These are phyloP conservation scores for Phytopythium ostracodes DNA, from an alignment of 352 stramenopile genomes.

Conservation along the genomic window DNA sequence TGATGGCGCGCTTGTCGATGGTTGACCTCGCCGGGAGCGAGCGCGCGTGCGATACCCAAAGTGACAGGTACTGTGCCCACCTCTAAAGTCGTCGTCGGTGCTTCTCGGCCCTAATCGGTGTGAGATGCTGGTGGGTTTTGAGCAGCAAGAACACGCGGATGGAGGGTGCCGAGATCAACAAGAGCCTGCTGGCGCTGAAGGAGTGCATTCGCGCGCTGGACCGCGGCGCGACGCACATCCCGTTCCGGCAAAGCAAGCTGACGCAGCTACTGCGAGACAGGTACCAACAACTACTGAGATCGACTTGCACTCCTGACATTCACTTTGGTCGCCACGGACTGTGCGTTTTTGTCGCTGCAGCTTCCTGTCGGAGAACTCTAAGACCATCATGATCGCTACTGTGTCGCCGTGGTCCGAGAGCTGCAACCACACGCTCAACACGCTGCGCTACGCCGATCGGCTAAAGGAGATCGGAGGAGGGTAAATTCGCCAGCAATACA, in stretches of 20 bases:
- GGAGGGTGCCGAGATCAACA: slow-evolving; percentile 98
- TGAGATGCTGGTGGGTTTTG: neutral
- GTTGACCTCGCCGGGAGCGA: slow-evolving; percentile 95
- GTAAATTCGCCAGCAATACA: slow-evolving; percentile 1
- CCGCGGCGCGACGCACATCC: slow-evolving; percentile 82
- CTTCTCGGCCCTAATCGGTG: neutral
- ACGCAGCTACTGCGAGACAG: slow-evolving; percentile 90
- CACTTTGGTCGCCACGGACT: neutral
- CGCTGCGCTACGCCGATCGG: slow-evolving; percentile 93
- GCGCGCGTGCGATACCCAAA: slow-evolving; percentile 91
- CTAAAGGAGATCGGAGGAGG: slow-evolving; percentile 87
- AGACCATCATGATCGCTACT: slow-evolving; percentile 95
- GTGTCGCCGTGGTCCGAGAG: slow-evolving; percentile 92
- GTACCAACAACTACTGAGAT: slow-evolving; percentile 12
- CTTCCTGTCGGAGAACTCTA: slow-evolving; percentile 90
- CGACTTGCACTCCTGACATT: neutral
- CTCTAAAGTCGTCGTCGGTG: neutral
- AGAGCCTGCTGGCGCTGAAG: slow-evolving; percentile 94
- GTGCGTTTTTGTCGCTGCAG: slow-evolving; percentile 14
- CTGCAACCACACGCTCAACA: slow-evolving; percentile 96
- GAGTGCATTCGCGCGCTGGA: slow-evolving; percentile 96
- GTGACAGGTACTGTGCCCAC: slow-evolving; percentile 36
- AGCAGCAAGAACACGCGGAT: slow-evolving; percentile 84
- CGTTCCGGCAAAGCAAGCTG: slow-evolving; percentile 94
- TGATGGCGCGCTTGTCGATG: slow-evolving; percentile 53